These are phyloP conservation scores for Curvularia lunata DNA, from an alignment of 2,329 filamentous ascomycete species.

Conservation along the genomic window DNA sequence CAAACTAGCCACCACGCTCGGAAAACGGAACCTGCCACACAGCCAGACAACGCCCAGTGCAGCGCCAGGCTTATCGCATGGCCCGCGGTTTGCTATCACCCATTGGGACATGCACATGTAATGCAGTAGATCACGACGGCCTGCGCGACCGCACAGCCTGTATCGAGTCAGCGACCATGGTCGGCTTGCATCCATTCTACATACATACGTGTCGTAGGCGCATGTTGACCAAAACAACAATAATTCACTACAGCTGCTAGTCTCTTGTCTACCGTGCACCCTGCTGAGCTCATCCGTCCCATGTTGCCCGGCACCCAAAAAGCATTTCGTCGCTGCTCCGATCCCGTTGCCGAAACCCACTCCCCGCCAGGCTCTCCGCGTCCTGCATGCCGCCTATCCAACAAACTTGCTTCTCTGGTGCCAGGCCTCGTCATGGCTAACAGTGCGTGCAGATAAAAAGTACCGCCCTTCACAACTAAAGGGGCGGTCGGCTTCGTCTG, in stretches of 20 bases:
- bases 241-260: neutral
- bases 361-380: neutral
- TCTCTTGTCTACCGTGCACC: neutral
- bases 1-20: conserved; percentile 9
- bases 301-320: neutral
- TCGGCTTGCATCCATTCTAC: neutral
- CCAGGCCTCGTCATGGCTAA: neutral
- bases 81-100: conserved; percentile 5
- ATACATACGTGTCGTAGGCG: neutral
- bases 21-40: conserved; percentile 2
- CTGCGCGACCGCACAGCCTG: neutral
- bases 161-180: conserved; percentile 3
- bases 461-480: conserved; percentile 8
- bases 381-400: neutral
- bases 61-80: conserved; percentile 12
- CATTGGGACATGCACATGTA: conserved; percentile 9
- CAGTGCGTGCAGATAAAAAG: conserved; percentile 12
- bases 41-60: conserved; percentile 7
- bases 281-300: neutral
- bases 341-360: neutral
- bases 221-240: conserved; percentile 3
- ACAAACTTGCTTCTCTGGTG: conserved; percentile 11
- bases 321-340: neutral
- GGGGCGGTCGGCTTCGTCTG: neutral
- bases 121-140: conserved; percentile 6